These are phyloP conservation scores for Haematococcus lacustris DNA, from an alignment of 139 green algal species.

Conservation along the genomic window DNA sequence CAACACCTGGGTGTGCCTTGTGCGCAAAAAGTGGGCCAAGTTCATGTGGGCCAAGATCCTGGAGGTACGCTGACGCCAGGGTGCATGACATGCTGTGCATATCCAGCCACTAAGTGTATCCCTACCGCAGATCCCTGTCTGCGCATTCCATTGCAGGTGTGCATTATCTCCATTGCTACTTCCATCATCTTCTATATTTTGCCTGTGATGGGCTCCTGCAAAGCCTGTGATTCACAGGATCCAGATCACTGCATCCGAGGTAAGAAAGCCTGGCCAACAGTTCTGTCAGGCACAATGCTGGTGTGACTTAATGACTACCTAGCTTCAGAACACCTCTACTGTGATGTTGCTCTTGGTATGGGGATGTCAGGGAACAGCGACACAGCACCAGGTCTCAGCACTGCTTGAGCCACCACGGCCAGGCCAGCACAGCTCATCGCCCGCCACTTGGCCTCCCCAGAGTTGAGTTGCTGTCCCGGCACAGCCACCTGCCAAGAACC, in stretches of 20 bases:
- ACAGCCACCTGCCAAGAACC: too few relatives aligned
- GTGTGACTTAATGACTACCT: too few relatives aligned
- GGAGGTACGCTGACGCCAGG: constrained; percentile 18
- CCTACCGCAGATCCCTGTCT: background rate
- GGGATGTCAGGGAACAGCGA: too few relatives aligned
- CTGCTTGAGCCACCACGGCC: too few relatives aligned
- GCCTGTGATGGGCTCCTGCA: constrained; percentile 30
- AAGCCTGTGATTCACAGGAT: constrained; percentile 21
- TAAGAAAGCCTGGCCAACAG: constrained; percentile 6
- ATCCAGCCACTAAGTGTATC: background rate
- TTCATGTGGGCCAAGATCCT: constrained; percentile 29
- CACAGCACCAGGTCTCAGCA: too few relatives aligned
- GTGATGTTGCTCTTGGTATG: too few relatives aligned
- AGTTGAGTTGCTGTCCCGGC: too few relatives aligned
- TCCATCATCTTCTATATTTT: constrained; percentile 41
- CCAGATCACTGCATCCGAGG: constrained; percentile 27
- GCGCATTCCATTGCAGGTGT: constrained; percentile 22
- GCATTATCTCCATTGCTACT: constrained; percentile 31
- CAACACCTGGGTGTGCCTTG: constrained; percentile 58
- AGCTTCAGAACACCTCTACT: too few relatives aligned
- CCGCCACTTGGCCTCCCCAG: too few relatives aligned
- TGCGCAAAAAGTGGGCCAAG: constrained; percentile 47
- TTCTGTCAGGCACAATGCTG: background rate
- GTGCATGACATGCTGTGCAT: background rate
- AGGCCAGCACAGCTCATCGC: too few relatives aligned